These are phyloP conservation scores for Musa itinerans DNA, from an alignment of 176 grass and related monocot genomes.

Conservation along the genomic window DNA sequence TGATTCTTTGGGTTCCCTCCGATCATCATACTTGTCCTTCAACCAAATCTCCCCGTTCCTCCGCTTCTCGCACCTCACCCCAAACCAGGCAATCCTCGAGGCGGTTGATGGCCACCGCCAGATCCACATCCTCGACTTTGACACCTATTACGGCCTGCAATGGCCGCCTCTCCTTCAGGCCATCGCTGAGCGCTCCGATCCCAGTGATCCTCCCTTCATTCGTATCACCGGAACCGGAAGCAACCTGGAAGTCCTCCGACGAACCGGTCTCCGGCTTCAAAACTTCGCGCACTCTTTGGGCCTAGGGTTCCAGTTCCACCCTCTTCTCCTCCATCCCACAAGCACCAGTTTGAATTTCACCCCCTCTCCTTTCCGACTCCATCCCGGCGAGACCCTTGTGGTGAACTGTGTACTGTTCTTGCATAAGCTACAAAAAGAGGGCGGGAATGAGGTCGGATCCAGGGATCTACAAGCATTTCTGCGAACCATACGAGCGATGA, in stretches of 20 bases:
- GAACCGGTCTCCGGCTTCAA: conserved; percentile 62
- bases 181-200: conserved; percentile 52
- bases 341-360: conserved; percentile 19
- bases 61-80: conserved; percentile 85
- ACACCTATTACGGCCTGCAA: conserved; percentile 79
- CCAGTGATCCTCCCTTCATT: conserved; percentile 39
- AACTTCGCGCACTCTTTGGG: conserved; percentile 68
- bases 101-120: conserved; percentile 45
- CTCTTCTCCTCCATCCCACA: conserved; percentile 45
- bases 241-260: conserved; percentile 57
- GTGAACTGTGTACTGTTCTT: conserved; percentile 80
- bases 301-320: conserved; percentile 74
- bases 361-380: conserved; percentile 27
- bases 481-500: conserved; percentile 45
- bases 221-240: conserved; percentile 79
- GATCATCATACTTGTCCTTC: conserved; percentile 67
- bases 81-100: conserved; percentile 95
- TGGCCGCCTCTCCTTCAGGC: conserved; percentile 93
- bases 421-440: conserved; percentile 43
- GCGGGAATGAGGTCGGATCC: conserved; percentile 25
- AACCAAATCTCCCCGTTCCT: conserved; percentile 98
- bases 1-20: conserved; percentile 9
- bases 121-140: conserved; percentile 89
- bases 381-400: conserved; percentile 53
- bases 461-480: conserved; percentile 35